Conservation (phyloP, 1,139 yeast species). For the Chernovozyma aurita region DNA sequence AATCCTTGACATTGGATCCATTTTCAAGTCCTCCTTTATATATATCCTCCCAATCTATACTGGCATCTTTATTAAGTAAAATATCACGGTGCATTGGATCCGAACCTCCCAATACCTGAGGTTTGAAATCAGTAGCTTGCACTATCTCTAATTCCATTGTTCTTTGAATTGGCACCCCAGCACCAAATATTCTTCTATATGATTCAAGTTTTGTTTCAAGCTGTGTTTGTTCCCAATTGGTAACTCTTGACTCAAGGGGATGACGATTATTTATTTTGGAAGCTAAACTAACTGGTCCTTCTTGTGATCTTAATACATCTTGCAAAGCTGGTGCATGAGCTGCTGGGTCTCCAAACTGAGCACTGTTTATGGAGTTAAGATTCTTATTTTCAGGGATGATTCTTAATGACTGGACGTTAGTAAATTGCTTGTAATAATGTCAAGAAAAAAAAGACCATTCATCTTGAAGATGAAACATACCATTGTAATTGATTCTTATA, state of each 20-base stretch:
- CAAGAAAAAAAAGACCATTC: no score
- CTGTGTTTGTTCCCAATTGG: slow-evolving; percentile 79
- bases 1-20: slow-evolving; percentile 38
- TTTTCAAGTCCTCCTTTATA: slow-evolving; percentile 54
- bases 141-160: slow-evolving; percentile 80
- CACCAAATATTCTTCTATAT: slow-evolving; percentile 80
- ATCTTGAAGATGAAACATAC: no score
- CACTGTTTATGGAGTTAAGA: slow-evolving; percentile 39
- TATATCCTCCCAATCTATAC: slow-evolving; percentile 91
- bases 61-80: slow-evolving; percentile 67
- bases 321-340: slow-evolving; percentile 60
- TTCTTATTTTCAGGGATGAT: slow-evolving; percentile 45
- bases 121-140: slow-evolving; percentile 68
- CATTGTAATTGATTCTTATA: not conserved
- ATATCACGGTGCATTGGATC: slow-evolving; percentile 70
- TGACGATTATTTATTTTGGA: slow-evolving; percentile 78
- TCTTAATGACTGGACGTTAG: slow-evolving; percentile 40
- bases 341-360: slow-evolving; percentile 49
- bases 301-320: slow-evolving; percentile 52
- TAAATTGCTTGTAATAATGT: not conserved
- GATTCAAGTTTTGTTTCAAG: slow-evolving; percentile 67
- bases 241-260: slow-evolving; percentile 74
- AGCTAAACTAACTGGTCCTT: slow-evolving; percentile 59
- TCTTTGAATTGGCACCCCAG: slow-evolving; percentile 90
- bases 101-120: slow-evolving; percentile 55